Evolutionary conservation across 768 basidiomycete species (phyloP), one percentile per base, ranked within the genome.

Genomic region (Punctularia strigosozonata): DNA sequence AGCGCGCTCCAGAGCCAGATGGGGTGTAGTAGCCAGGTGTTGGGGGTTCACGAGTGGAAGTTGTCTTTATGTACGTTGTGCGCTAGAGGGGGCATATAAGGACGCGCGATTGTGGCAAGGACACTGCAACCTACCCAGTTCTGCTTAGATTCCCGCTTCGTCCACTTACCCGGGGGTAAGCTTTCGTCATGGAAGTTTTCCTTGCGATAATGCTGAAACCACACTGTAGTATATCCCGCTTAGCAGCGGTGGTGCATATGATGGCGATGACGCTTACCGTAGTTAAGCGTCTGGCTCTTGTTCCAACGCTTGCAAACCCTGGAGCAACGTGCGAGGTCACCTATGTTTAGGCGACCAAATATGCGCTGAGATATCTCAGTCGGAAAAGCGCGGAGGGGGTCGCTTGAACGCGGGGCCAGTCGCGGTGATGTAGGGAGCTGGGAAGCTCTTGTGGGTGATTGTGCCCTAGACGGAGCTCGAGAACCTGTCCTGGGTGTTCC

Each of bases 141-240:
- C 59, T 88, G 82, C 55, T 90, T 95, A n/a, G 87, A 90, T 57
- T 95, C 90, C 40, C 81, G 69, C 53, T 84, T 85, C 6, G 88
- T 84, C 90, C 90, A 95, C 57, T 90, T 90, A 25, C 80, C 85
- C 7, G 78, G 70, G 3, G 83, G 80, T 36, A 86, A 56, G 42
- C 73, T 77, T 22, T 79, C 76, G 44, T 88, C 83, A 31, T 87
- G 79, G 46, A 95, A 87, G 48, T 82, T 78, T 44, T 90, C 85
- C 47, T 80, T 85, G 39, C 91, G 68, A 55, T 88, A 90, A 46
- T 85, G 80, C 47, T 86, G 83, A 63, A 92, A 95, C 91, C 91
- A 95, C 7, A 94, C 91, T 95, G 49, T 32, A 4, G n/a, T 14
- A 21, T n/a, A n/a, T n/a, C n/a, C n/a, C n/a, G 15, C 25, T 25